These are phyloP conservation scores for Diaporthe vaccinii DNA, from an alignment of 2,329 filamentous ascomycete species.

Conservation along the genomic window DNA sequence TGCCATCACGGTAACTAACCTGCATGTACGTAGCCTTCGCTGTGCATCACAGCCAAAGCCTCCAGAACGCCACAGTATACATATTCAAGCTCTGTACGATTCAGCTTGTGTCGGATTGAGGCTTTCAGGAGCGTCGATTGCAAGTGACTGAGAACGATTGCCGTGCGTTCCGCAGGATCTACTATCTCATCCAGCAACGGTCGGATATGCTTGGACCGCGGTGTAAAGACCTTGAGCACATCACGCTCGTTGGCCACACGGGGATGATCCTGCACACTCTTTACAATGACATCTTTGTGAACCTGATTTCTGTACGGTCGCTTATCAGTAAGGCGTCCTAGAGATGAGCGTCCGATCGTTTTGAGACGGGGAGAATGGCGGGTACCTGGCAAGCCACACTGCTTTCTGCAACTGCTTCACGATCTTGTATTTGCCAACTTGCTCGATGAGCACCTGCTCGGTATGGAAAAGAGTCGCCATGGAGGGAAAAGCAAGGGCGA, in stretches of 20 bases:
- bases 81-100: not conserved
- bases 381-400: not conserved
- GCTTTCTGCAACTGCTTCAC: not conserved
- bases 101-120: not conserved
- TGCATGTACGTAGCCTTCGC: constrained; percentile 10
- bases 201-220: not conserved
- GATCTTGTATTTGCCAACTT: not conserved
- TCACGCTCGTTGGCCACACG: not conserved
- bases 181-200: constrained; percentile 8
- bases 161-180: constrained; percentile 2
- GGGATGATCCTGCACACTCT: not conserved
- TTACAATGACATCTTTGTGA: not conserved
- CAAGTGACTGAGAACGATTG: constrained; percentile 1
- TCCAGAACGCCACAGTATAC: not conserved
- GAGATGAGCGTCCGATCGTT: not conserved
- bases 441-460: not conserved
- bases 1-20: not conserved
- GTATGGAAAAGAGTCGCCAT: not conserved
- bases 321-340: not conserved
- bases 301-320: not conserved
- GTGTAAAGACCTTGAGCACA: constrained; percentile 6
- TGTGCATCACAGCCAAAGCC: not conserved
- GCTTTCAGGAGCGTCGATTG: not conserved
- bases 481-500: too few relatives aligned
- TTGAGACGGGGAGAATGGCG: not conserved